Percentiles rank a stretch among this genome's conserved stretches.
phyloP scores from a whole-genome alignment of 2,329 filamentous ascomycete species.

The Aspergillus novofumigatus region DNA sequence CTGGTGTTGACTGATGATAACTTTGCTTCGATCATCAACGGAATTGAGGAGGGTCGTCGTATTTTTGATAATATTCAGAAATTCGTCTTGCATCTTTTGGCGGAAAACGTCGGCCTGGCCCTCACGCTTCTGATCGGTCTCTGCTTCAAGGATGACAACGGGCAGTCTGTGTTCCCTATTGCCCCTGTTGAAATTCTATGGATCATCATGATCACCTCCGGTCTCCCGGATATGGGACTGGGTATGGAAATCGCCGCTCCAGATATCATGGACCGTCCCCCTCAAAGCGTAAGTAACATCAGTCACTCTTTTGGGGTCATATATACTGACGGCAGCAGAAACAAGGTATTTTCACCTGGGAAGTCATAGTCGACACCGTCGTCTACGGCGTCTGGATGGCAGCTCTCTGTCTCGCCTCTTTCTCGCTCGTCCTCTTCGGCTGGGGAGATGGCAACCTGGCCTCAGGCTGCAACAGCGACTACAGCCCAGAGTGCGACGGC shows the following conservation, averaged over 20 bases:
- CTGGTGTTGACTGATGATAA: slow-evolving; percentile 75
- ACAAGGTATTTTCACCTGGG: slow-evolving; percentile 69
- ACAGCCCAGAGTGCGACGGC: slow-evolving; percentile 53
- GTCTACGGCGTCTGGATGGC: slow-evolving; percentile 78
- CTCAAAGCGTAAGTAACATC: slow-evolving; percentile 50
- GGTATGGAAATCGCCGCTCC: slow-evolving; percentile 71
- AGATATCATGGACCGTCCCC: slow-evolving; percentile 76
- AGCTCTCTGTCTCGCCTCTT: slow-evolving; percentile 59
- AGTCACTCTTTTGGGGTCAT: background rate
- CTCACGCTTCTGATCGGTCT: slow-evolving; percentile 76
- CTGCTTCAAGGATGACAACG: slow-evolving; percentile 67
- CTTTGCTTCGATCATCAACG: slow-evolving; percentile 80
- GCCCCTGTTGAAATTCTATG: slow-evolving; percentile 83
- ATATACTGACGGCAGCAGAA: slow-evolving; percentile 33
- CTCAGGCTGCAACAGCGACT: slow-evolving; percentile 56
- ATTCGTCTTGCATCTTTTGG: slow-evolving; percentile 74
- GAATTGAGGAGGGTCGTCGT: slow-evolving; percentile 76
- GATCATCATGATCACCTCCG: slow-evolving; percentile 92
- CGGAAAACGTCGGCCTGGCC: slow-evolving; percentile 80
- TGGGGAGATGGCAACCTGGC: slow-evolving; percentile 60
- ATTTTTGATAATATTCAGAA: slow-evolving; percentile 92
- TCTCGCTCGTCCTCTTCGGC: slow-evolving; percentile 61
- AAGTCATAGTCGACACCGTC: slow-evolving; percentile 74
- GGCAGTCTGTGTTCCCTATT: slow-evolving; percentile 78
- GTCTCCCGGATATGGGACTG: slow-evolving; percentile 81